These are phyloP conservation scores for Betula pendula DNA, from an alignment of 306 rosid species.

Conservation along the genomic window DNA sequence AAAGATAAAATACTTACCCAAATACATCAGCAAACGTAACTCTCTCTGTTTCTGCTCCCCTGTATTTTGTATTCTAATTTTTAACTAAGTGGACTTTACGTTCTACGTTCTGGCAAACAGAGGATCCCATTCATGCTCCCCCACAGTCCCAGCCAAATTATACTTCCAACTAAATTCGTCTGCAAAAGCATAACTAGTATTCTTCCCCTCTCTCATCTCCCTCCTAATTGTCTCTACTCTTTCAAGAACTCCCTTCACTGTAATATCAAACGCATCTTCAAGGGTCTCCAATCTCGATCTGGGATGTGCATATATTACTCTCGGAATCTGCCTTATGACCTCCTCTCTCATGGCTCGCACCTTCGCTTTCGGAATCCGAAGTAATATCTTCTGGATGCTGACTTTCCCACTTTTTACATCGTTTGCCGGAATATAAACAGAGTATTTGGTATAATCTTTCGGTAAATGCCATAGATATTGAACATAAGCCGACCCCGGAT, in stretches of 20 bases:
- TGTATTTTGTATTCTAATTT: no score
- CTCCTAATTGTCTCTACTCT: conserved; percentile 36
- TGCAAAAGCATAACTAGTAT: conserved; percentile 27
- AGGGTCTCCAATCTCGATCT: conserved; percentile 27
- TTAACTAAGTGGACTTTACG: neutral
- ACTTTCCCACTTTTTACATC: conserved; percentile 24
- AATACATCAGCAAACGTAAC: no score
- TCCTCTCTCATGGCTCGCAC: conserved; percentile 38
- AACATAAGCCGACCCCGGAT: conserved; percentile 48
- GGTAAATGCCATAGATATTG: conserved; percentile 55
- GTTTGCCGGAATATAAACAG: conserved; percentile 31
- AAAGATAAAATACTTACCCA: no score
- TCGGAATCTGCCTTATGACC: conserved; percentile 42
- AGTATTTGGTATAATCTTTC: conserved; percentile 32
- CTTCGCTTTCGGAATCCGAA: conserved; percentile 25
- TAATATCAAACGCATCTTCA: conserved; percentile 50
- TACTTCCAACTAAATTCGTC: conserved; percentile 39
- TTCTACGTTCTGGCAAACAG: conserved; percentile 1
- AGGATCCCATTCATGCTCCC: conserved; percentile 40
- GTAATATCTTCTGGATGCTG: conserved; percentile 33
- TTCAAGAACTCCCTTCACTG: conserved; percentile 41
- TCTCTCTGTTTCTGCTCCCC: no score
- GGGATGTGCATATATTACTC: conserved; percentile 39
- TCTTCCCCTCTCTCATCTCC: conserved; percentile 31
- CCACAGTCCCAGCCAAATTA: conserved; percentile 28